phyloP scores from a whole-genome alignment of 352 stramenopile species.

The Pythium utonaiense region DNA sequence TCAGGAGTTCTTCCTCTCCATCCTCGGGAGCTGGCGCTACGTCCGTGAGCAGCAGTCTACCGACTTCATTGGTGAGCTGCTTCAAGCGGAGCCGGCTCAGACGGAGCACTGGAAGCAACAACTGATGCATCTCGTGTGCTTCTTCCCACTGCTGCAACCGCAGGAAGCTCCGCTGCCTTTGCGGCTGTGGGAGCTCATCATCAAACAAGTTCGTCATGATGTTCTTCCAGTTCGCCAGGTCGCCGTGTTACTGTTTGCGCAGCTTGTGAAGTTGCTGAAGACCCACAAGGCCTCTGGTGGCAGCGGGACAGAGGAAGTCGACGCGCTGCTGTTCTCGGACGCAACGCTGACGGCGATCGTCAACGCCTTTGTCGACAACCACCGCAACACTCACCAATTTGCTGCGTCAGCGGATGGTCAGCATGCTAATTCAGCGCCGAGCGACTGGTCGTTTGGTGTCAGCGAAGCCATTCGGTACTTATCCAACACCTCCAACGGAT shows the following conservation, averaged over 20 bases:
- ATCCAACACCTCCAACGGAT: constrained; percentile 36
- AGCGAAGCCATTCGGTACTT: constrained; percentile 56
- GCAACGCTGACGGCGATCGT: constrained; percentile 40
- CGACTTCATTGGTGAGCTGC: constrained; percentile 30
- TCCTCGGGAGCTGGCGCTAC: constrained; percentile 56
- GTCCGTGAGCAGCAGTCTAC: constrained; percentile 21
- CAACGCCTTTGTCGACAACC: constrained; percentile 48
- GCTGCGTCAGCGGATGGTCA: constrained; percentile 65
- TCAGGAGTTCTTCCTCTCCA: constrained; percentile 46
- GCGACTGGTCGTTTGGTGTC: constrained; percentile 75
- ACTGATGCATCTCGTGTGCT: constrained; percentile 62
- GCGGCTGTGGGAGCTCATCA: constrained; percentile 46
- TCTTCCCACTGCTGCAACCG: constrained; percentile 60
- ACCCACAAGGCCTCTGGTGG: constrained; percentile 1
- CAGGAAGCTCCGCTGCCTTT: constrained; percentile 38
- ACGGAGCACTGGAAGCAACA: constrained; percentile 76
- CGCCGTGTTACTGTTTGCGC: constrained; percentile 43
- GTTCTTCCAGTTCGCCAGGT: constrained; percentile 64
- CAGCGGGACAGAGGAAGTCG: constrained; percentile 10
- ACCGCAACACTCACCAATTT: constrained; percentile 60
- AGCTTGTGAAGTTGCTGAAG: constrained; percentile 52
- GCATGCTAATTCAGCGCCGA: constrained; percentile 58
- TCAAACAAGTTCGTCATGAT: constrained; percentile 50
- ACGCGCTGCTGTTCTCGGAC: constrained; percentile 41
- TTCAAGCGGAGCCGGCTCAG: constrained; percentile 34